Evolutionary conservation across 164 flowering plant species (phyloP).

Genomic region (Vitis amurensis): DNA sequence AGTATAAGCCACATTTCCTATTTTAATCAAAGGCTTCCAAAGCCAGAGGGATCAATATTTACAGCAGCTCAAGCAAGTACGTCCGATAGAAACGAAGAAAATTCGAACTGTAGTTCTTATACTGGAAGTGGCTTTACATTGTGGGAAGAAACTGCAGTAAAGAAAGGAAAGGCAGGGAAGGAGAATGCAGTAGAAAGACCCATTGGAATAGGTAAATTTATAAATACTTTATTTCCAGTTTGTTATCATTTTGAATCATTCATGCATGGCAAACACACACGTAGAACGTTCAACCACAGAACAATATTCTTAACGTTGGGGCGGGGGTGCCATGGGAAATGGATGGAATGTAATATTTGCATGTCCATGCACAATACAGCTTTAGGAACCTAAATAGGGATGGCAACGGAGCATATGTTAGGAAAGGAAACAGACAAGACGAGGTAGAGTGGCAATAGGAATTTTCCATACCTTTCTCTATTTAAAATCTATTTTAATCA

Average conservation of each 20-base stretch:
- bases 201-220: conserved; percentile 44
- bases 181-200: conserved; percentile 48
- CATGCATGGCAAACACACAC: neutral
- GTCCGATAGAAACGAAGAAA: conserved; percentile 53
- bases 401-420: no score
- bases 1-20: conserved; percentile 70
- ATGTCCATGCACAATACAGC: neutral
- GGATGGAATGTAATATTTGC: neutral
- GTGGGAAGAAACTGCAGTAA: conserved; percentile 74
- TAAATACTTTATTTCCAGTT: neutral
- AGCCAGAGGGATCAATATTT: conserved; percentile 51
- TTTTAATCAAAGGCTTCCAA: conserved; percentile 46
- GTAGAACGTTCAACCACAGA: neutral
- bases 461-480: no score
- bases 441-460: no score
- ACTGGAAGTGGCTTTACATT: conserved; percentile 73
- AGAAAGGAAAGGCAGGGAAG: conserved; percentile 70
- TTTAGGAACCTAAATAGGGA: neutral
- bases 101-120: conserved; percentile 58
- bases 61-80: conserved; percentile 41
- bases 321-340: neutral
- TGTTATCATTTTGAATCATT: neutral
- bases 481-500: neutral
- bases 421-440: no score
- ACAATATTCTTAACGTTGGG: neutral